Evolutionary conservation across 805 yeast species (phyloP), one percentile per base, ranked within the genome.

Genomic region (Jamesozyma lodderae): DNA sequence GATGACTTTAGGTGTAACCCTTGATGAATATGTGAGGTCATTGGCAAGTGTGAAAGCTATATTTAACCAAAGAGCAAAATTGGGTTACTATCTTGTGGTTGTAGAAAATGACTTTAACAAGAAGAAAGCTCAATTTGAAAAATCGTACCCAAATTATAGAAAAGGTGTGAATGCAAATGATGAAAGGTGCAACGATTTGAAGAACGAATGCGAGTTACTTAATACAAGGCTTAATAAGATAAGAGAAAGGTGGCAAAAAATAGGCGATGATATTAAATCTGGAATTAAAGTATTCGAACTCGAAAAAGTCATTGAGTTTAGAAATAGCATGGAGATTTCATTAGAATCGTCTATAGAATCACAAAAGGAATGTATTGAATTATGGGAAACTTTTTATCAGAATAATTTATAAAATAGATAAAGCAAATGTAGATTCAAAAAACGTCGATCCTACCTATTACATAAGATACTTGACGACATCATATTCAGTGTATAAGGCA

Each of bases 321-420:
- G 95, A 55, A 83, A 83, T 52, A 75, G 87, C 44, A 83, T 90
- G 37, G 98, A 92, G 60, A 80, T 90, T 10, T 88, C 79, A 52
- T 72, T 94, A 55, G 97, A 92, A 59, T 77, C 92, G 37, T 74
- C 92, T 18, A 82, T 88, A 38, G 98, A 92, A 61, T 72, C 87
- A 23, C 98, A 92, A 61, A 92, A 92, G 63, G 96, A 87, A 57
- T 77, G 81, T 23, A 83, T 83, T 42, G 94, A 83, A 54, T 59
- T 80, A n/a, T 83, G 90, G 85, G 92, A 83, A 57, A 77, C 87
- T 0, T 92, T 90, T 55, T 87, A 86, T 54, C 84, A 80, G 36
- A 66, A 60, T n/a, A 53, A 59, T 27, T 45, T 65, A 33, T 47
- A 54, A 22, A 7, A 9, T 22, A 26, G n/a, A n/a, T n/a, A n/a